These are phyloP conservation scores for Xylaria sp. DNA, from an alignment of 2,329 filamentous ascomycete species.

Conservation along the genomic window DNA sequence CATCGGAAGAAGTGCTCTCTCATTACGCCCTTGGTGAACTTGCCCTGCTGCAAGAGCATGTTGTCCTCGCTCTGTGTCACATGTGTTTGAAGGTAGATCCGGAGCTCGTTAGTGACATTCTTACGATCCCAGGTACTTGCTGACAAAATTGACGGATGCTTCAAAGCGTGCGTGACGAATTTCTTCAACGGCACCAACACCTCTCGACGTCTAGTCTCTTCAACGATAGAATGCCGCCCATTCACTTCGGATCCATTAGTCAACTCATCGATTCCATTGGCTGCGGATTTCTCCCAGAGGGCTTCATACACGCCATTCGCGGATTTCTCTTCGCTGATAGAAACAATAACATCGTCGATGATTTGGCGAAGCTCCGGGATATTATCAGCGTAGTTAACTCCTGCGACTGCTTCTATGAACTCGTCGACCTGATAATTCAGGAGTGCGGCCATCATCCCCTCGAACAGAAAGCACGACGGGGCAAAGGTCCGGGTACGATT, in stretches of 20 bases:
- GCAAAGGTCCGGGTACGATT: conserved; percentile 22
- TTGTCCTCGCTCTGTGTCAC: conserved; percentile 34
- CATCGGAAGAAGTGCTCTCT: conserved; percentile 31
- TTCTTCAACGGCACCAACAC: conserved; percentile 17
- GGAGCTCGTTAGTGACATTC: conserved; percentile 25
- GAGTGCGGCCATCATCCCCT: conserved; percentile 35
- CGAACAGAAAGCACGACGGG: conserved; percentile 29
- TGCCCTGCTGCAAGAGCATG: background rate
- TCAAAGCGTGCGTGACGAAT: conserved; percentile 25
- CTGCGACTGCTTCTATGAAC: conserved; percentile 35
- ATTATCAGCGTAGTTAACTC: conserved; percentile 4
- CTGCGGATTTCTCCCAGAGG: conserved; percentile 9
- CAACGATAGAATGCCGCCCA: background rate
- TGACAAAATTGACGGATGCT: conserved; percentile 18
- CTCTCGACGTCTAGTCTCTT: background rate
- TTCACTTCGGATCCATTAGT: background rate
- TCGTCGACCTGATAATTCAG: conserved; percentile 37
- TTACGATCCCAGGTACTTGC: conserved; percentile 22
- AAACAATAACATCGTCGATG: conserved; percentile 17
- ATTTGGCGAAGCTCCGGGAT: conserved; percentile 21
- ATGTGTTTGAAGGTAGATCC: conserved; percentile 29
- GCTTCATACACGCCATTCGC: background rate
- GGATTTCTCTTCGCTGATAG: conserved; percentile 8
- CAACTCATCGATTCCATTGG: conserved; percentile 1
- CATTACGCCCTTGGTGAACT: conserved; percentile 8